Percentiles rank a stretch among this genome's conserved stretches.
Conservation (phyloP, 495 filamentous ascomycete species). For the Oidiodendron maius region DNA sequence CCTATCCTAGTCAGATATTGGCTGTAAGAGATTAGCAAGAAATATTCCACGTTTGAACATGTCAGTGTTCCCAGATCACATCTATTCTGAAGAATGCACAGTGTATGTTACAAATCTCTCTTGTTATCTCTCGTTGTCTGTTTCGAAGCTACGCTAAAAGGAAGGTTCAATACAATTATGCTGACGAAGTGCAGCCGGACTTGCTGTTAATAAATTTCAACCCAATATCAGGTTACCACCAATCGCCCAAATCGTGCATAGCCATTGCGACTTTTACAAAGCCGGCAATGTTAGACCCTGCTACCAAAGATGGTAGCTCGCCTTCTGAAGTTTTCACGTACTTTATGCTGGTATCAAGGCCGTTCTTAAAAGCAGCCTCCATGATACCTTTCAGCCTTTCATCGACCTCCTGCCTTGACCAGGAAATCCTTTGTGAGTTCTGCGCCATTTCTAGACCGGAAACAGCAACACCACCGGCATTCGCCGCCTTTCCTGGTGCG, state of each 20-base stretch:
- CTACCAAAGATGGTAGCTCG: conserved; percentile 82
- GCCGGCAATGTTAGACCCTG: conserved; percentile 93
- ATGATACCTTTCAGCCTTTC: conserved; percentile 89
- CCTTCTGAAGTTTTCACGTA: conserved; percentile 74
- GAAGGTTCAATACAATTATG: too few species aligned
- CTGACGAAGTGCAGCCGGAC: too few species aligned
- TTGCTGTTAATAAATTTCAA: too few species aligned
- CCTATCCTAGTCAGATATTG: too few species aligned
- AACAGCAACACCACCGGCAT: conserved; percentile 95
- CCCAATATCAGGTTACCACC: too few species aligned
- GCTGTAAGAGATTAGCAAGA: too few species aligned
- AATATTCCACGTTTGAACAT: too few species aligned
- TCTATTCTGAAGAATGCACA: too few species aligned
- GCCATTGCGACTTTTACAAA: conserved; percentile 94
- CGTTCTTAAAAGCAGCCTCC: conserved; percentile 88
- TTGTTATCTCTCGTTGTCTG: too few species aligned
- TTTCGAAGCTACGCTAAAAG: too few species aligned
- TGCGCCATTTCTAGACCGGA: conserved; percentile 99
- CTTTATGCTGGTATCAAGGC: conserved; percentile 81
- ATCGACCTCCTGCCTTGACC: conserved; percentile 89
- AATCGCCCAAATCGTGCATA: conserved; percentile 96
- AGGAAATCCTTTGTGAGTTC: conserved; percentile 80
- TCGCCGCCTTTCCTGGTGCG: conserved; percentile 92
- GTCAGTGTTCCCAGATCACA: too few species aligned
- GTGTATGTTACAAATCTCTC: too few species aligned